phyloP scores from a whole-genome alignment of 208 protist species.

The Balamuthia mandrillaris region DNA sequence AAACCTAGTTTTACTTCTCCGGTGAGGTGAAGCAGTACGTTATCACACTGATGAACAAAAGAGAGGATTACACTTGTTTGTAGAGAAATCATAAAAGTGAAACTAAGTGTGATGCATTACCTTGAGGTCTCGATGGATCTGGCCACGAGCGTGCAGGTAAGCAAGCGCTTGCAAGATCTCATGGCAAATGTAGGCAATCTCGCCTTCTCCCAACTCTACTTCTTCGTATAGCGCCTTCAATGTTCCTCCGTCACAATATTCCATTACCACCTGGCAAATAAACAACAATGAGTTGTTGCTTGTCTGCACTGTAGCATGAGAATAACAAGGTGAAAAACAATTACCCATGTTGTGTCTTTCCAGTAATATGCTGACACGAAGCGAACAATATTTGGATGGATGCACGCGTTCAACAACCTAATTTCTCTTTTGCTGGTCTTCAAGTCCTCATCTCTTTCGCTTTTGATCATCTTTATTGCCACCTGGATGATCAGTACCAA shows the following conservation, averaged over 20 bases:
- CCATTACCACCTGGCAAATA: not conserved
- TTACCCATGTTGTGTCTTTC: slow-evolving; percentile 16
- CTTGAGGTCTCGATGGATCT: not conserved
- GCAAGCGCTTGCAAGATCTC: slow-evolving; percentile 12
- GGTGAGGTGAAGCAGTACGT: slow-evolving; percentile 19
- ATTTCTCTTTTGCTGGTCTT: too few relatives aligned
- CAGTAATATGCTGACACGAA: not conserved
- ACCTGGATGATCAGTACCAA: too few relatives aligned
- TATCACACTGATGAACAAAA: not conserved
- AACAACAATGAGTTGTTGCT: not conserved
- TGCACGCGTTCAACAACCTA: not conserved
- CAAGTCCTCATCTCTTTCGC: too few relatives aligned
- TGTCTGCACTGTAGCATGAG: not conserved
- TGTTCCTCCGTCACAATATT: slow-evolving; percentile 23
- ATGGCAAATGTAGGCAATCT: slow-evolving; percentile 3
- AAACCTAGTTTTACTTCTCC: slow-evolving; percentile 25
- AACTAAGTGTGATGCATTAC: too few relatives aligned
- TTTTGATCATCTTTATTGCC: too few relatives aligned
- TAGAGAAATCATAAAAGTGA: too few relatives aligned
- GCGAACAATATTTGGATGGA: slow-evolving; percentile 1
- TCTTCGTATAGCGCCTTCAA: not conserved
- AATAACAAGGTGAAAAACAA: not conserved
- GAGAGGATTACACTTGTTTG: not conserved
- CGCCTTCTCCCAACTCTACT: not conserved
- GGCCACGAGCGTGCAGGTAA: not conserved